Conservation (phyloP, 108 stramenopile species). For the Fragilaria radians region DNA sequence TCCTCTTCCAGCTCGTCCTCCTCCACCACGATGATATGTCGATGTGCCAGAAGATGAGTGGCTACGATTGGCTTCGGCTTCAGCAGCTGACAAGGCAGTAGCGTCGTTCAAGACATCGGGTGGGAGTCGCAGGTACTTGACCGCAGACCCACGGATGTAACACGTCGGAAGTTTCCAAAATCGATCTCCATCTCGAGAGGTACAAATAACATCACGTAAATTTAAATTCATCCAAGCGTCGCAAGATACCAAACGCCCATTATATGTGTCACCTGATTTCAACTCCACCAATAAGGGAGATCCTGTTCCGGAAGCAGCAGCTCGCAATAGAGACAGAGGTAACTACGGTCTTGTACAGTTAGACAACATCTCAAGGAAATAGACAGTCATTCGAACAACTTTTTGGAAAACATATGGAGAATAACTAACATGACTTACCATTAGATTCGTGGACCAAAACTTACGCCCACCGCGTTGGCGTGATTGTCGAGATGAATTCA, state of each 20-base stretch:
- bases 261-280: slow-evolving; percentile 98
- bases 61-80: slow-evolving; percentile 41
- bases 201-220: slow-evolving; percentile 93
- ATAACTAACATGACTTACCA: too few relatives aligned
- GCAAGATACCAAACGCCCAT: slow-evolving; percentile 92
- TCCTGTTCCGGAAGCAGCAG: slow-evolving; percentile 84
- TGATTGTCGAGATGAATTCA: too few relatives aligned
- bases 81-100: slow-evolving; percentile 42
- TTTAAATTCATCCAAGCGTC: slow-evolving; percentile 99
- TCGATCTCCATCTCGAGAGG: slow-evolving; percentile 84
- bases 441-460: too few relatives aligned
- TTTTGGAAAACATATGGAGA: too few relatives aligned
- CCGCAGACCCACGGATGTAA: slow-evolving; percentile 93
- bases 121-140: slow-evolving; percentile 94
- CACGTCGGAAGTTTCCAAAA: slow-evolving; percentile 96
- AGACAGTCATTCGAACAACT: too few relatives aligned
- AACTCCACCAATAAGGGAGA: slow-evolving; percentile 97
- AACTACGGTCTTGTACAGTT: too few relatives aligned
- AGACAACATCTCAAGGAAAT: too few relatives aligned
- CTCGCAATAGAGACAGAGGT: slow-evolving; percentile 88
- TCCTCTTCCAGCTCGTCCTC: slow-evolving; percentile 44
- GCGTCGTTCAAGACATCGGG: slow-evolving; percentile 89
- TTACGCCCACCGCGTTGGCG: too few relatives aligned
- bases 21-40: slow-evolving; percentile 30
- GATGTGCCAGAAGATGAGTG: too few relatives aligned